Conservation (phyloP, 192 early-diverging fungal genomes). For the Coemansia sp. region DNA sequence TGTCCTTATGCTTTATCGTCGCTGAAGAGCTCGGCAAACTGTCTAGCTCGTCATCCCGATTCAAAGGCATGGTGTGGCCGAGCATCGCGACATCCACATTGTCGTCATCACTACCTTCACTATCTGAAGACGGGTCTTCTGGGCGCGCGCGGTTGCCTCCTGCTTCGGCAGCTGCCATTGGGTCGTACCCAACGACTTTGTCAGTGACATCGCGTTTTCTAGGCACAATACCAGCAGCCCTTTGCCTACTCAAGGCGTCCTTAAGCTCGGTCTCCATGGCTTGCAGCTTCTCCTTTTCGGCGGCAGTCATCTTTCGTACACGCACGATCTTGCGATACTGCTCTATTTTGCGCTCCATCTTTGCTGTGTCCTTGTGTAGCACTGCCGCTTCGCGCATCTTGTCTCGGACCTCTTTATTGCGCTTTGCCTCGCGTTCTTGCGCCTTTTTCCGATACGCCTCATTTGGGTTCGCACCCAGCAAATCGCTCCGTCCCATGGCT, state of each 20-base stretch:
- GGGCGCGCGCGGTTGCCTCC: not conserved
- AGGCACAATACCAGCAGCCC: constrained; percentile 33
- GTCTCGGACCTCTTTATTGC: constrained; percentile 46
- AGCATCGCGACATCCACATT: not conserved
- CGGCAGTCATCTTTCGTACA: constrained; percentile 35
- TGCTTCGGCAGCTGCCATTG: constrained; percentile 18
- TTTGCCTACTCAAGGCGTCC: constrained; percentile 27
- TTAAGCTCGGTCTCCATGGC: constrained; percentile 31
- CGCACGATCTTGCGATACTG: constrained; percentile 21
- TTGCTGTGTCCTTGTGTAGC: constrained; percentile 33
- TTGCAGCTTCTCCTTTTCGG: constrained; percentile 36
- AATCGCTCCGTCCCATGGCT: constrained; percentile 29
- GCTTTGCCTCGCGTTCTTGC: constrained; percentile 40
- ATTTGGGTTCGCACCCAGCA: constrained; percentile 32
- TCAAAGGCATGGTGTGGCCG: not conserved
- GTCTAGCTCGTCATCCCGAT: constrained; percentile 1
- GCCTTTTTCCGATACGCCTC: constrained; percentile 29
- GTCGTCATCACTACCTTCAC: not conserved
- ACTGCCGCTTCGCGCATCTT: constrained; percentile 37
- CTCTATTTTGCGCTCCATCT: constrained; percentile 47
- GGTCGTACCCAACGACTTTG: constrained; percentile 32
- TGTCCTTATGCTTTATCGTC: not conserved
- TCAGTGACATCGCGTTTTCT: not conserved
- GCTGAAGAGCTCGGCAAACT: not conserved
- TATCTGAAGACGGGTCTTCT: not conserved